phyloP scores from a whole-genome alignment of 768 basidiomycete species.

The Kwoniella pini region DNA sequence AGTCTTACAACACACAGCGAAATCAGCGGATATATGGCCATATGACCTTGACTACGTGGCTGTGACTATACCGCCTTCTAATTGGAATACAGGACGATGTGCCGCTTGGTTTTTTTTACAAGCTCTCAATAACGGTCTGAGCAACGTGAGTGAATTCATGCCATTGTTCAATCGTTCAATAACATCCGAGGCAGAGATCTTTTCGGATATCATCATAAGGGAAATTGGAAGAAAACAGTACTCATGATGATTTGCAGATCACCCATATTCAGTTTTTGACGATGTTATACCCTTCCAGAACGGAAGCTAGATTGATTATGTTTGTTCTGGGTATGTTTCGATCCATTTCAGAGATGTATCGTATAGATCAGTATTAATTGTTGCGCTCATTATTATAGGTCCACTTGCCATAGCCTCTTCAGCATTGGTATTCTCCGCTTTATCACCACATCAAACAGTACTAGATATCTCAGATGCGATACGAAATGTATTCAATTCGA shows the following conservation, averaged over 20 bases:
- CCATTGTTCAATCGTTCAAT: no score
- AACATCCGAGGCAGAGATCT: no score
- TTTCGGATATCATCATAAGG: no score
- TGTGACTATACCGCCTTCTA: slow-evolving; percentile 69
- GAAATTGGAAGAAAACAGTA: neutral
- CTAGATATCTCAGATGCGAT: slow-evolving; percentile 68
- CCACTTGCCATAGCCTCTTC: slow-evolving; percentile 84
- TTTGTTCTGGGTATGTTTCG: slow-evolving; percentile 70
- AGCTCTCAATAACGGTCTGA: slow-evolving; percentile 75
- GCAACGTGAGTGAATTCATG: slow-evolving; percentile 83
- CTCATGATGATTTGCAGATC: slow-evolving; percentile 60
- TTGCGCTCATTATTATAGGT: slow-evolving; percentile 57
- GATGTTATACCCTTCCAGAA: slow-evolving; percentile 83
- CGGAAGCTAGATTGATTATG: slow-evolving; percentile 85
- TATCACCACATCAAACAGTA: slow-evolving; percentile 59
- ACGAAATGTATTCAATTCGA: slow-evolving; percentile 92
- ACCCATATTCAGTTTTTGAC: slow-evolving; percentile 98
- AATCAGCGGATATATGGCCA: slow-evolving; percentile 77
- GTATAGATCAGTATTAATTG: no score
- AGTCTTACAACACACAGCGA: slow-evolving; percentile 64
- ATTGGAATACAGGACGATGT: slow-evolving; percentile 68
- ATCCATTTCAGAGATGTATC: no score
- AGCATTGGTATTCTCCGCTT: slow-evolving; percentile 76
- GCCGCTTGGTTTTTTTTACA: slow-evolving; percentile 86
- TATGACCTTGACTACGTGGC: slow-evolving; percentile 94